Evolutionary conservation across 176 grass and related monocot genomes (phyloP).

Genomic region (Carex parvula): DNA sequence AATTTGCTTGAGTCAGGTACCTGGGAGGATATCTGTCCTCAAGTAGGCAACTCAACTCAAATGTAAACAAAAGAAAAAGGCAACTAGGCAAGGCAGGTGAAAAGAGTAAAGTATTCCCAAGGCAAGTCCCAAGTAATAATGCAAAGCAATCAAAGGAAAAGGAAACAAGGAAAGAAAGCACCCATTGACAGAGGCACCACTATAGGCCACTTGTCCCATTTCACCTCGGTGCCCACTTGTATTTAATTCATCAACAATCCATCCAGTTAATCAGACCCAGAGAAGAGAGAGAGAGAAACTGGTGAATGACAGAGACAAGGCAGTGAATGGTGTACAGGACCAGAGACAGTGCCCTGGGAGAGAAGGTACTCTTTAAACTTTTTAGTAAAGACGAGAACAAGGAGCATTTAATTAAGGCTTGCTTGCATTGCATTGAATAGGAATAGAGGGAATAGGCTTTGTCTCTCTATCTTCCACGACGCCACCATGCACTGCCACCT

Average conservation of each 20-base stretch:
- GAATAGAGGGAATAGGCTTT: neutral
- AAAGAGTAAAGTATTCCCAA: conserved; percentile 40
- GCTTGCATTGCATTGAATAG: neutral
- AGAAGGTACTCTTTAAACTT: conserved; percentile 14
- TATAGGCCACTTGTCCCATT: conserved; percentile 6
- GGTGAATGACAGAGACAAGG: conserved; percentile 37
- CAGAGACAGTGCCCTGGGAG: conserved; percentile 13
- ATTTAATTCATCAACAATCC: neutral
- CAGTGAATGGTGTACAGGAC: conserved; percentile 13
- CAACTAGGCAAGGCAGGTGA: conserved; percentile 26
- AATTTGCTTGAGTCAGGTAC: too few relatives aligned
- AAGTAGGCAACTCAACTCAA: neutral
- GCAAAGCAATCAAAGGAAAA: conserved; percentile 21
- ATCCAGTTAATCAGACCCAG: neutral
- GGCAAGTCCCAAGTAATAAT: neutral
- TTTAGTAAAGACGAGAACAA: neutral
- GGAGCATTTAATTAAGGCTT: conserved; percentile 14
- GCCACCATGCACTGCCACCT: neutral
- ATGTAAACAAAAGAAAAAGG: conserved; percentile 35
- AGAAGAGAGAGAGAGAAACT: neutral
- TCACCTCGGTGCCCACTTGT: conserved; percentile 25
- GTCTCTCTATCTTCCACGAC: neutral
- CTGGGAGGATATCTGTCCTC: too few relatives aligned
- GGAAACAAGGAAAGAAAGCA: conserved; percentile 9
- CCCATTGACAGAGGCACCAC: neutral